Evolutionary conservation across 2,329 filamentous ascomycete genomes (phyloP).

Genomic region (Clonostachys sp.): DNA sequence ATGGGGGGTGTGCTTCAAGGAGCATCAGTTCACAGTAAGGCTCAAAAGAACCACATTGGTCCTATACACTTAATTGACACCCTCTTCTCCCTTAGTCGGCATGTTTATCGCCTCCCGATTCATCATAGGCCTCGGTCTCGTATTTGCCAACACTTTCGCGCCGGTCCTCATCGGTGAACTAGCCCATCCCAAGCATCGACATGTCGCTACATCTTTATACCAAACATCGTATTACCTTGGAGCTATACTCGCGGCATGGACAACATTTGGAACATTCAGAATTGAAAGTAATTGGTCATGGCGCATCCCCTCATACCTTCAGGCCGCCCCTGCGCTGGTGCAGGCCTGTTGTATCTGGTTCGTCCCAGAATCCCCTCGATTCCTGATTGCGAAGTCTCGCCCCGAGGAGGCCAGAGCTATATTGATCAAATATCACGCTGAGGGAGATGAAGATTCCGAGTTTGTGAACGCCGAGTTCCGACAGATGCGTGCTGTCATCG

Average conservation of each 20-base stretch:
- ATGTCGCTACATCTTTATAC: slow-evolving; percentile 50
- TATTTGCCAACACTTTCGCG: slow-evolving; percentile 52
- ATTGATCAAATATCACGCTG: slow-evolving; percentile 47
- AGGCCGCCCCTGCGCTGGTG: slow-evolving; percentile 33
- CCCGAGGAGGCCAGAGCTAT: slow-evolving; percentile 44
- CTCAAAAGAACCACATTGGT: no score
- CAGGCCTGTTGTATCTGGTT: slow-evolving; percentile 44
- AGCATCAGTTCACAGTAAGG: slow-evolving; percentile 1
- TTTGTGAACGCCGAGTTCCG: slow-evolving; percentile 48
- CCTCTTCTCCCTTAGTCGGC: slow-evolving; percentile 14
- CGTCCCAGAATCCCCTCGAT: slow-evolving; percentile 57
- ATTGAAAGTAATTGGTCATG: slow-evolving; percentile 31
- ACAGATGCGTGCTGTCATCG: slow-evolving; percentile 28
- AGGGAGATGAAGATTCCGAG: slow-evolving; percentile 44
- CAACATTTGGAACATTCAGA: slow-evolving; percentile 40
- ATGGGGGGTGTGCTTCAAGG: slow-evolving; percentile 45
- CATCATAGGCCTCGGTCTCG: slow-evolving; percentile 53
- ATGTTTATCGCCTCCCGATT: slow-evolving; percentile 55
- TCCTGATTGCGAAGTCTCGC: slow-evolving; percentile 35
- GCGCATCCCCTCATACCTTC: slow-evolving; percentile 40
- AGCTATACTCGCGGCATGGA: slow-evolving; percentile 40
- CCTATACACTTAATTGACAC: no score
- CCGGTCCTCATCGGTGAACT: slow-evolving; percentile 56
- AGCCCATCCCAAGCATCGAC: slow-evolving; percentile 54
- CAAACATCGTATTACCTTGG: slow-evolving; percentile 53